Evolutionary conservation across 345 rosid genomes (phyloP).

Genomic region (Linum usitatissimum): DNA sequence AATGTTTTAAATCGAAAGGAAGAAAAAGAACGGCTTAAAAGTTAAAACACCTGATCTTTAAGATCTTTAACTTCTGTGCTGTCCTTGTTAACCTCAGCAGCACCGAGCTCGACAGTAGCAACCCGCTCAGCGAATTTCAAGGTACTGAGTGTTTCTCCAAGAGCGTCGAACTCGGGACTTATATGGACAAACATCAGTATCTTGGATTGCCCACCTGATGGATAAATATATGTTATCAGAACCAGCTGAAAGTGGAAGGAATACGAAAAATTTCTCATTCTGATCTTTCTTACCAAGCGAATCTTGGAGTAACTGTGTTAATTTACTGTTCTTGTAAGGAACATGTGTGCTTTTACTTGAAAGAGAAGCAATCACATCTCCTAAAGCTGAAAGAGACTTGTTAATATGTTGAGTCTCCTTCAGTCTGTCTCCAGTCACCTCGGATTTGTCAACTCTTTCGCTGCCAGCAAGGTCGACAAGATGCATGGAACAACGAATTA

Average conservation of each 20-base stretch:
- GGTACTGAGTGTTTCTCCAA: constrained; percentile 26
- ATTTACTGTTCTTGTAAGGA: constrained; percentile 29
- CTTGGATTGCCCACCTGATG: constrained; percentile 27
- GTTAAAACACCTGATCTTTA: constrained; percentile 24
- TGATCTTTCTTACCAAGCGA: constrained; percentile 21
- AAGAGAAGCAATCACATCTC: constrained; percentile 27
- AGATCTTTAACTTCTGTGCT: constrained; percentile 23
- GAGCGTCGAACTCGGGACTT: constrained; percentile 24
- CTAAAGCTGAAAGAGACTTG: constrained; percentile 27
- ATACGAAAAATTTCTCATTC: background rate
- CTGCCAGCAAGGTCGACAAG: constrained; percentile 29
- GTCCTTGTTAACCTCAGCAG: constrained; percentile 28
- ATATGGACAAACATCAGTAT: constrained; percentile 29
- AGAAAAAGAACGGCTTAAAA: background rate
- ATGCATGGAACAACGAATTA: constrained; percentile 26
- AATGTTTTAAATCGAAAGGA: no score
- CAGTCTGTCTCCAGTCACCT: constrained; percentile 25
- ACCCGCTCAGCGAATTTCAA: constrained; percentile 30
- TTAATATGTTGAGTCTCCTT: constrained; percentile 30
- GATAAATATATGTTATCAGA: background rate
- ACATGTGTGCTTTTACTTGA: constrained; percentile 21
- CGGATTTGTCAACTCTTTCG: constrained; percentile 26
- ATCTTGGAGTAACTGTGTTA: constrained; percentile 30
- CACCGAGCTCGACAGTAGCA: constrained; percentile 28
- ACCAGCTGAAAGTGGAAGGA: background rate